Conservation (phyloP, 345 rosid species). For the Citrus sp. region DNA sequence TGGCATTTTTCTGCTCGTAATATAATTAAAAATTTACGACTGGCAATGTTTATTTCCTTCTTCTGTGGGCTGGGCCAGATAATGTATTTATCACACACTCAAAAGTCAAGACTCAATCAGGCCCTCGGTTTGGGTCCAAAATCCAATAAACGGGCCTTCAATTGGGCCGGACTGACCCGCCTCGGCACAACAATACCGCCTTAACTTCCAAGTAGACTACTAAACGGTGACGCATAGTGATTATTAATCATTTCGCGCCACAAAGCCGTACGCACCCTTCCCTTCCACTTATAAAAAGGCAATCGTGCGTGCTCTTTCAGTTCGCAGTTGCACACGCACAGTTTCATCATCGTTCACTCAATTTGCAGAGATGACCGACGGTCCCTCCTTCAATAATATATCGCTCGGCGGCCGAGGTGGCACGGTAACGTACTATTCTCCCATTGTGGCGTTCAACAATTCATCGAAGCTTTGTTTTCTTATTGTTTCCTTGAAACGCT, state of each 20-base stretch:
- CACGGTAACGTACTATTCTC: slow-evolving; percentile 36
- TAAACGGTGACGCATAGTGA: neutral
- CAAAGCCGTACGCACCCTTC: neutral
- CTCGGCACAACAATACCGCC: neutral
- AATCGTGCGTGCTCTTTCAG: neutral
- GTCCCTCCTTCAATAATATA: slow-evolving; percentile 71
- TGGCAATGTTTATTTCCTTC: no score
- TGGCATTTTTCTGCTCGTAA: neutral
- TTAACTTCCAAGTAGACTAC: neutral
- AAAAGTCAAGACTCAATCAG: no score
- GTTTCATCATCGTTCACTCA: neutral
- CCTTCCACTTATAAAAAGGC: neutral
- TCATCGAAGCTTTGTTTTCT: neutral
- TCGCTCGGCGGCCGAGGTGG: slow-evolving; percentile 90
- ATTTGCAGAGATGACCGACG: slow-evolving; percentile 58
- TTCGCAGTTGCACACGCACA: neutral
- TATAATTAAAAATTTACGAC: no score
- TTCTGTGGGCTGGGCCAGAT: no score
- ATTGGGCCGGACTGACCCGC: no score
- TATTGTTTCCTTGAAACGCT: neutral
- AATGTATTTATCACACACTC: no score
- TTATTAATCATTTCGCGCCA: slow-evolving; percentile 2
- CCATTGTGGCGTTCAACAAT: neutral
- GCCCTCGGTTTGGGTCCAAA: no score
- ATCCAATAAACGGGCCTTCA: no score